Conservation (phyloP, 2,329 filamentous ascomycete species). For the Cladosporium phlei region DNA sequence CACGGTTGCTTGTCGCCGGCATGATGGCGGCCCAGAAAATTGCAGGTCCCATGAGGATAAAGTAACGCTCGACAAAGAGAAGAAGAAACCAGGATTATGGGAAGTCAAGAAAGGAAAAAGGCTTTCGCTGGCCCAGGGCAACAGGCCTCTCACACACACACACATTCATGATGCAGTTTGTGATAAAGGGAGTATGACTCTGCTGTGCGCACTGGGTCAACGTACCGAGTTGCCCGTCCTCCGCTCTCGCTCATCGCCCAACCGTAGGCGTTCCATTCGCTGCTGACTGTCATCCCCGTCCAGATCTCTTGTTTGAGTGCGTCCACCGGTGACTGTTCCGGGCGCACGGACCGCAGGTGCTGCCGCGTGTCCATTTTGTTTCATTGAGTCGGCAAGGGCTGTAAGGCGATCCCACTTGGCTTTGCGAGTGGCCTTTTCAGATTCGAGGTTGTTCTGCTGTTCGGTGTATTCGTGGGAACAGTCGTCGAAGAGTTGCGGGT, state of each 20-base stretch:
- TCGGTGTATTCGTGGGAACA: conserved; percentile 98
- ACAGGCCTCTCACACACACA: conserved; percentile 7
- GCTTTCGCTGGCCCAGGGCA: conserved; percentile 3
- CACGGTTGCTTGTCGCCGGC: too few species aligned
- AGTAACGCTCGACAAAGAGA: conserved; percentile 4
- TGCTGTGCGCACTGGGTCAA: conserved; percentile 24
- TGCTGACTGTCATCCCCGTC: conserved; percentile 80
- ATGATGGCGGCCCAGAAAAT: too few species aligned
- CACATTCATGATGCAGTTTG: conserved; percentile 7
- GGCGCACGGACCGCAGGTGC: conserved; percentile 23
- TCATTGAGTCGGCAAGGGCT: conserved; percentile 62
- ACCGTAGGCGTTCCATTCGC: conserved; percentile 77
- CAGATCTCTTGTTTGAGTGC: conserved; percentile 38
- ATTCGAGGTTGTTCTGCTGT: conserved; percentile 85
- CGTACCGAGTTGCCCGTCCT: conserved; percentile 35
- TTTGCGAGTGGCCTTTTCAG: conserved; percentile 74
- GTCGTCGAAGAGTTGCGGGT: conserved; percentile 95
- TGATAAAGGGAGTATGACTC: conserved; percentile 17
- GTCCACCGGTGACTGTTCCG: conserved; percentile 29
- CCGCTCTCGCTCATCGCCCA: conserved; percentile 67
- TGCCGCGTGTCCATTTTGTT: conserved; percentile 25
- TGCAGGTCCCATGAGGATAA: too few species aligned
- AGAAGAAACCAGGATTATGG: conserved; percentile 1
- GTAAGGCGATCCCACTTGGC: conserved; percentile 84
- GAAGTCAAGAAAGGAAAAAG: conserved; percentile 1